Evolutionary conservation across 169 alveolate genomes (phyloP).

Genomic region (Eimeria praecox): DNA sequence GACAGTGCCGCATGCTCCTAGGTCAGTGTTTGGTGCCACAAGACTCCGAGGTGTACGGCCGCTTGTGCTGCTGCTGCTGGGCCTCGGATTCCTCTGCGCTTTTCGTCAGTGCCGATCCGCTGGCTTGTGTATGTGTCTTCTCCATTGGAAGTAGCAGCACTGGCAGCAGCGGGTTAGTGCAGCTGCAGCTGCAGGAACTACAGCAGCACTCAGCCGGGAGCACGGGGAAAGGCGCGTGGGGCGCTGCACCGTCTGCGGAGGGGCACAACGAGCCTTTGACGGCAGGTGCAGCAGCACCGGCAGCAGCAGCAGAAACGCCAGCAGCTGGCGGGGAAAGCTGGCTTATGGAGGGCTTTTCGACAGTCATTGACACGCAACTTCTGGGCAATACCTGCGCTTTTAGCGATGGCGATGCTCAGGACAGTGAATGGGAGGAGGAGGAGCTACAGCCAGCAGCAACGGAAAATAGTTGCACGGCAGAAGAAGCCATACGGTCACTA

Average conservation of each 20-base stretch:
- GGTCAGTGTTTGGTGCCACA: constrained; percentile 32
- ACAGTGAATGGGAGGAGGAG: constrained; percentile 44
- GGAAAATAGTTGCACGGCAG: constrained; percentile 45
- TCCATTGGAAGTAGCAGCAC: constrained; percentile 17
- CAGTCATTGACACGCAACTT: background rate
- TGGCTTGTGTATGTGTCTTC: constrained; percentile 60
- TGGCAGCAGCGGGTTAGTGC: constrained; percentile 22
- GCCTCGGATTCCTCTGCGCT: constrained; percentile 42
- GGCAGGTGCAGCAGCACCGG: constrained; percentile 21
- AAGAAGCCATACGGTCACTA: constrained; percentile 43
- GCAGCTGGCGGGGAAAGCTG: constrained; percentile 20
- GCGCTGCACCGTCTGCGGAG: background rate
- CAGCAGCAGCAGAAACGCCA: background rate
- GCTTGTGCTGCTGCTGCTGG: constrained; percentile 64
- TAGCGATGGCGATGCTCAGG: constrained; percentile 22
- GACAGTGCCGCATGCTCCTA: constrained; percentile 56
- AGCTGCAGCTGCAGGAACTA: constrained; percentile 29
- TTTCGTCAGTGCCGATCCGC: constrained; percentile 59
- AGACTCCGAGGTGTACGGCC: constrained; percentile 54
- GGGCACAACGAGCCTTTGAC: background rate
- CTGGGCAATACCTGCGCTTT: background rate
- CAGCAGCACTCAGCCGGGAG: background rate
- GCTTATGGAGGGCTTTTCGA: constrained; percentile 25
- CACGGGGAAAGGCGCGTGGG: background rate
- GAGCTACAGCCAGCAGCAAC: constrained; percentile 64